phyloP scores from a whole-genome alignment of 2,329 filamentous ascomycete species.

The Rutstroemia sp. region DNA sequence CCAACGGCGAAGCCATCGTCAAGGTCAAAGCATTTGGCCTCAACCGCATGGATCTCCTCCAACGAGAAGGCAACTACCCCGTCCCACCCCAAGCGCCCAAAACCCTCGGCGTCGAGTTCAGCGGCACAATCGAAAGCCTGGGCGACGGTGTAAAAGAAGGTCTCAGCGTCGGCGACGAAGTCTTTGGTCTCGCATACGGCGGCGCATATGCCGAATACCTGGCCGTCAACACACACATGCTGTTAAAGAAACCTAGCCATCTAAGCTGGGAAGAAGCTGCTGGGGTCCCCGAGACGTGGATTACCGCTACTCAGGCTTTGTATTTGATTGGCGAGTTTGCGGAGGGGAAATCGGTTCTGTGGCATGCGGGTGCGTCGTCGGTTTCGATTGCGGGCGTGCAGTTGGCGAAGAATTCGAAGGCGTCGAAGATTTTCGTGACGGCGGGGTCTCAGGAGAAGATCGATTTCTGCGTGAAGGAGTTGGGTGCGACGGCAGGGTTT shows the following conservation, averaged over 20 bases:
- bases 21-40: constrained; percentile 76
- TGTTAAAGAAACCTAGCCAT: constrained; percentile 70
- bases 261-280: constrained; percentile 70
- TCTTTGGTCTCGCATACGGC: constrained; percentile 86
- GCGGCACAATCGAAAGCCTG: constrained; percentile 57
- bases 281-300: constrained; percentile 82
- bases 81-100: constrained; percentile 61
- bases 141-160: constrained; percentile 38
- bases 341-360: constrained; percentile 67
- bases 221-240: constrained; percentile 67
- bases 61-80: constrained; percentile 67
- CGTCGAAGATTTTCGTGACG: constrained; percentile 70
- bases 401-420: constrained; percentile 60
- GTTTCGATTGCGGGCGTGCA: constrained; percentile 88
- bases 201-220: constrained; percentile 87
- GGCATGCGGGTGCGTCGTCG: constrained; percentile 88
- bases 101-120: constrained; percentile 74
- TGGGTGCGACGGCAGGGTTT: constrained; percentile 73
- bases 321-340: constrained; percentile 71
- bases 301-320: constrained; percentile 86
- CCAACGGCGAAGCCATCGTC: constrained; percentile 66
- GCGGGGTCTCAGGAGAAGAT: constrained; percentile 75
- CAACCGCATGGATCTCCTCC: constrained; percentile 78
- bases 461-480: constrained; percentile 63
- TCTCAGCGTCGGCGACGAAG: constrained; percentile 69